Evolutionary conservation across 129 eudicot genomes (phyloP).

Genomic region (Logfia minima): DNA sequence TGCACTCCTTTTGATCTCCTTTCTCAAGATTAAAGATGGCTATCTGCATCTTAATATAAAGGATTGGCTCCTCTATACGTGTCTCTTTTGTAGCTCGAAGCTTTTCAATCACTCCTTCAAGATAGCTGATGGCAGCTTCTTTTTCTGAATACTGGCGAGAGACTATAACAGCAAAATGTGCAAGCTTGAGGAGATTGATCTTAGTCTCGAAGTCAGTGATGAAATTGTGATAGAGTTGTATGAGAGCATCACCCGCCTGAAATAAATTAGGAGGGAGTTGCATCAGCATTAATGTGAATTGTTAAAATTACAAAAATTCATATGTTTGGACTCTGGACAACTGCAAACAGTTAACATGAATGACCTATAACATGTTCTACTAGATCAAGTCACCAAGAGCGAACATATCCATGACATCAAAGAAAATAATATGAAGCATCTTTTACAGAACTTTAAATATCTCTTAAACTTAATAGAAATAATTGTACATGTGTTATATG

Average conservation of each 20-base stretch:
- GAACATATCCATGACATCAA: neutral
- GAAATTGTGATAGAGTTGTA: conserved; percentile 84
- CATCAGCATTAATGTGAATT: conserved; percentile 4
- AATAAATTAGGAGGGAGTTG: conserved; percentile 16
- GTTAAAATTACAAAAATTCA: neutral
- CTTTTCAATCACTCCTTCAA: conserved; percentile 86
- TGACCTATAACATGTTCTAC: neutral
- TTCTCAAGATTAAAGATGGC: conserved; percentile 76
- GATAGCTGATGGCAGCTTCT: conserved; percentile 76
- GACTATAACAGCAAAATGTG: conserved; percentile 90
- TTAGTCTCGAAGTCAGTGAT: conserved; percentile 94
- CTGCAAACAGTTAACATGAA: neutral
- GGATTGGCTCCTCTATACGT: conserved; percentile 87
- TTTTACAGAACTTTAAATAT: neutral
- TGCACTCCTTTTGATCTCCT: conserved; percentile 87
- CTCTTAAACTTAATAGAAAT: neutral
- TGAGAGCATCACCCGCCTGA: conserved; percentile 95
- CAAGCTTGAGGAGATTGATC: conserved; percentile 93
- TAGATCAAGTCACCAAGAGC: neutral
- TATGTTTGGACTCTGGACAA: too few relatives aligned
- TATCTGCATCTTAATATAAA: conserved; percentile 82
- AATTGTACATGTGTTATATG: neutral
- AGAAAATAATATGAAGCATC: neutral
- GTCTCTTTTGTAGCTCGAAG: conserved; percentile 67
- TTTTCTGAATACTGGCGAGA: conserved; percentile 80